Evolutionary conservation across 2,329 filamentous ascomycete species (phyloP), one percentile per base, ranked within the genome.

Genomic region (Ophiostoma piceae): DNA sequence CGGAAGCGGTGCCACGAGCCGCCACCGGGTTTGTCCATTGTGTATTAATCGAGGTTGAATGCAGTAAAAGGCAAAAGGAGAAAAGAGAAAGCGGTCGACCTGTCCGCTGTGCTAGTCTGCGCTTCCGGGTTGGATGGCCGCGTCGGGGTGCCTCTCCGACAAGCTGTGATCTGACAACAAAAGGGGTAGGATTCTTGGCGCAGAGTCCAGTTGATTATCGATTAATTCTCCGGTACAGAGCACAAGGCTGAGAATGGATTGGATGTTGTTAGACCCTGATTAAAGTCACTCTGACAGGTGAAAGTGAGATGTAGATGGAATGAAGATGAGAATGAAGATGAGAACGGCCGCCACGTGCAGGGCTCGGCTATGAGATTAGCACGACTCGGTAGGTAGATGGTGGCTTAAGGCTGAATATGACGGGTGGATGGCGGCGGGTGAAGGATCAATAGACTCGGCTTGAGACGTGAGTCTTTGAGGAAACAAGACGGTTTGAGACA

Each of bases 1-100:
- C 74, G 74, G 73, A 75, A 74, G 70, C 74, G 74, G 73, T 75
- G 72, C 75, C 41, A 75, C 72, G 76, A 74, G 65, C 74, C 74
- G 51, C 16, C 68, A 19, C 51, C 51, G 35, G 37, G 62, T 72
- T 71, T 66, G 67, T 67, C 67, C 68, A 60, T 67, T 47, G 54
- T 43, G 22, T 19, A 41, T 16, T n/a, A 66, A 8, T 32, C 11
- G 9, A 41, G 43, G 16, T 19, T n/a, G 43, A 6, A n/a, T n/a
- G 16, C 19, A 47, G 43, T 47, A 47, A n/a, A 19, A n/a, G 19
- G 19, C 14, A 7, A 9, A 19, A n/a, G 8, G 19, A 19, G 16
- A 19, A 47, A n/a, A n/a, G n/a, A n/a, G n/a, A n/a, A n/a, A 47
- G 43, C 51, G 51, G 51, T 57, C 51, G n/a, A 12, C 22, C 22